Evolutionary conservation across 192 early-diverging fungal species (phyloP).

Genomic region (Mortierella alpina): DNA sequence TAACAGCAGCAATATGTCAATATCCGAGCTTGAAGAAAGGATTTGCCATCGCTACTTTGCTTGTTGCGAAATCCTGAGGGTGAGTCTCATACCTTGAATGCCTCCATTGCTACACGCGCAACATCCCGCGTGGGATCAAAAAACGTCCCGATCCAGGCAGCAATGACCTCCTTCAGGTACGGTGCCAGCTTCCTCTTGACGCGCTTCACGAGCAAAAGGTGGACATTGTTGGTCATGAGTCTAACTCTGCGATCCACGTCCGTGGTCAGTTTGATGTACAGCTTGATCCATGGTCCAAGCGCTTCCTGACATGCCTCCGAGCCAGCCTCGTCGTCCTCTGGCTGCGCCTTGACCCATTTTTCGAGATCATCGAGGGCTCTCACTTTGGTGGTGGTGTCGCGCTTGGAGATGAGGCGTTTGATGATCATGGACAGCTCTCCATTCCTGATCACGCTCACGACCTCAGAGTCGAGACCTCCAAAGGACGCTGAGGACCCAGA

Average conservation of each 20-base stretch:
- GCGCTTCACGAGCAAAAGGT: slow-evolving; percentile 73
- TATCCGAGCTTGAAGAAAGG: too few relatives aligned
- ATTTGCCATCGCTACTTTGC: too few relatives aligned
- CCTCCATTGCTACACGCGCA: slow-evolving; percentile 64
- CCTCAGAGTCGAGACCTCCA: slow-evolving; percentile 54
- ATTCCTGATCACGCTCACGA: slow-evolving; percentile 57
- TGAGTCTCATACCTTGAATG: slow-evolving; percentile 70
- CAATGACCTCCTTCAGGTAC: slow-evolving; percentile 83
- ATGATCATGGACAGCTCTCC: slow-evolving; percentile 77
- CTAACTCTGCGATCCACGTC: slow-evolving; percentile 92
- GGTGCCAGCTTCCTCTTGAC: slow-evolving; percentile 82
- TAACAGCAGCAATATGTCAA: background rate
- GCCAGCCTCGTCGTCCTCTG: slow-evolving; percentile 54
- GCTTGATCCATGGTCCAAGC: slow-evolving; percentile 62
- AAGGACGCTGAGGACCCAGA: slow-evolving; percentile 20
- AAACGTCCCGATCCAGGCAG: slow-evolving; percentile 82
- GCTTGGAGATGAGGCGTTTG: slow-evolving; percentile 84
- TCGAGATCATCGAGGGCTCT: slow-evolving; percentile 89
- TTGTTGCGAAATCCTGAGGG: background rate
- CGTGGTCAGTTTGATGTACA: slow-evolving; percentile 72
- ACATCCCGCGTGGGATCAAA: slow-evolving; percentile 90
- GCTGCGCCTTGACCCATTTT: slow-evolving; percentile 65
- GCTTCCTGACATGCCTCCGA: slow-evolving; percentile 60
- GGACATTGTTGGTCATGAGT: slow-evolving; percentile 71
- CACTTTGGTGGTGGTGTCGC: slow-evolving; percentile 87